Evolutionary conservation across 768 basidiomycete species (phyloP).

Genomic region (Lactarius quietus): DNA sequence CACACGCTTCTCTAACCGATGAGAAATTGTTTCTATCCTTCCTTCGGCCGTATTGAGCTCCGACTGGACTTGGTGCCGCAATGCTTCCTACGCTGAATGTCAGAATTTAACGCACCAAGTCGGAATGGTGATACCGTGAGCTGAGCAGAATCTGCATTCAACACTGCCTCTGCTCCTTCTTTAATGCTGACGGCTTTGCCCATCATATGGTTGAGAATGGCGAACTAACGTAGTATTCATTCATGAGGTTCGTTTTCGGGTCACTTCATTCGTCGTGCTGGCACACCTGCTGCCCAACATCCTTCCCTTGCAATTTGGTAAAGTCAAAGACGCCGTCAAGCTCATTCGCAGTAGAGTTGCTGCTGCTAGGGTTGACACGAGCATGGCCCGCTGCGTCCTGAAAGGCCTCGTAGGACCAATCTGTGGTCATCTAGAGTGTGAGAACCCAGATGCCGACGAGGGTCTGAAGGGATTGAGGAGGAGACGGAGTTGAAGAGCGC

Average conservation of each 20-base stretch:
- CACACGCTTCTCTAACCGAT: conserved; percentile 23
- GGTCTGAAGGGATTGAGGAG: background rate
- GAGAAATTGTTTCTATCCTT: conserved; percentile 23
- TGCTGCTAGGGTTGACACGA: background rate
- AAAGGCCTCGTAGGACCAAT: conserved; percentile 13
- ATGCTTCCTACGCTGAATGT: conserved; percentile 8
- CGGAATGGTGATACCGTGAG: conserved; percentile 17
- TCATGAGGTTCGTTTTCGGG: background rate
- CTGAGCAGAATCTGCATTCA: conserved; percentile 12
- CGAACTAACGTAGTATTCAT: conserved; percentile 4
- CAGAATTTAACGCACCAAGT: background rate
- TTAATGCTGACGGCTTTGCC: conserved; percentile 24
- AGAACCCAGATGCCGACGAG: background rate
- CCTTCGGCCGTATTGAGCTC: conserved; percentile 23
- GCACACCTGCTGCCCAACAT: conserved; percentile 21
- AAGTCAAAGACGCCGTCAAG: conserved; percentile 21
- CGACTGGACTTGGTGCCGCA: conserved; percentile 26
- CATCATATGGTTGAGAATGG: conserved; percentile 25
- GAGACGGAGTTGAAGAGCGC: conserved; percentile 1
- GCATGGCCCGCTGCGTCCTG: conserved; percentile 8
- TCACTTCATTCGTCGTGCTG: background rate
- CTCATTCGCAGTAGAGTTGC: conserved; percentile 5
- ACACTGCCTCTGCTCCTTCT: conserved; percentile 25
- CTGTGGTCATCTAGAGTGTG: conserved; percentile 11
- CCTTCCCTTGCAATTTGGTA: conserved; percentile 24